Base-by-base conservation (phyloP, 257 asterid species). In the Petunia axillaris region DNA sequence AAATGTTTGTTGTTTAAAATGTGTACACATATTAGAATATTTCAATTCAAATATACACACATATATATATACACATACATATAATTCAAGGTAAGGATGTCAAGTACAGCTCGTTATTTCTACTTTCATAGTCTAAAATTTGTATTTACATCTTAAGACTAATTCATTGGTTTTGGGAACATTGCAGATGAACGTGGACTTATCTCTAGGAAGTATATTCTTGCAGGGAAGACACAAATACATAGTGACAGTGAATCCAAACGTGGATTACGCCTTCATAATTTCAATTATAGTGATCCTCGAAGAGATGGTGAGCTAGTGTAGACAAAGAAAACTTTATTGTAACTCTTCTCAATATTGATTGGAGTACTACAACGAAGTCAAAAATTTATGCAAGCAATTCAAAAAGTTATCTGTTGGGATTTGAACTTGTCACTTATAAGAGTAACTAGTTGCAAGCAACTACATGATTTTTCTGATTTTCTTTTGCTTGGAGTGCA, bases 231-330 rank as follows among this genome's bases (percentile, higher is more conserved):
- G 64, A 48, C 75, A 80, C 38, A 71, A 73, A 10, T 70, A 55
- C 59, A 40, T 35, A 46, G 83, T 80, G 57, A 80, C 43, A 36
- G 50, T 71, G 48, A 58, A 39, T 46, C 53, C 83, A 36, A 13
- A 67, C 57, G 66, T 80, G 59, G 79, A 80, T 66, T 63, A 74
- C 53, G 78, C 77, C 68, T 80, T 80, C 67, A 40, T 80, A 36
- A 59, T 58, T 66, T 63, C 82, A 8, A 68, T 80, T 6, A 25
- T 80, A 6, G 39, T 68, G 43, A 80, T 80, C 63, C 82, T 65
- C 14, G 38, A 39, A 40, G 82, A 46, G 59, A 80, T 80, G 41
- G 50, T 10, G 9, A 58, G 10, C 10, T 16, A 25, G 25, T 25
- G 25, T 25, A 25, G 25, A 25, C 25, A 25, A 25, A 25, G 25